Percentiles rank a stretch among this genome's conserved stretches.
phyloP scores from a whole-genome alignment of 768 basidiomycete genomes.

The Calocybe gangraenosa region DNA sequence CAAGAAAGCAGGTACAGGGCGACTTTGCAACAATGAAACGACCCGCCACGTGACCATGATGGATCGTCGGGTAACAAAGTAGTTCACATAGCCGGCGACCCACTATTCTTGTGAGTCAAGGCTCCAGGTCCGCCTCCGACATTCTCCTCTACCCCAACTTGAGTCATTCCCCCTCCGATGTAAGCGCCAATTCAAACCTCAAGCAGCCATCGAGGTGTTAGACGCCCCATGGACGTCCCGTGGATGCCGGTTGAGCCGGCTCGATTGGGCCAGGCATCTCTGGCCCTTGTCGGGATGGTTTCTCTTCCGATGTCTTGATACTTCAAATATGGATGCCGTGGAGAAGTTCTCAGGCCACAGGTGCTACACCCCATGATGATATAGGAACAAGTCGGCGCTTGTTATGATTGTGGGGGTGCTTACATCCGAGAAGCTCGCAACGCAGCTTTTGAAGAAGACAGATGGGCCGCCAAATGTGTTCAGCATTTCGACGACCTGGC shows the following conservation, averaged over 20 bases:
- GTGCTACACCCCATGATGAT: slow-evolving; percentile 1
- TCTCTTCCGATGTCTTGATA: slow-evolving; percentile 5
- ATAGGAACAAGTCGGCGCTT: not conserved
- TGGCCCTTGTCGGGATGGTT: slow-evolving; percentile 2
- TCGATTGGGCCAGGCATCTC: not conserved
- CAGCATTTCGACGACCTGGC: too few species aligned
- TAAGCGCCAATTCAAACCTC: not conserved
- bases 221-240: not conserved
- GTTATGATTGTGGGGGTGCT: too few species aligned
- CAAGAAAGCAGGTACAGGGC: too few species aligned
- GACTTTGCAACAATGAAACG: too few species aligned
- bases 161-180: not conserved
- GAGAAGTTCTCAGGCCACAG: not conserved
- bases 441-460: not conserved
- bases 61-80: too few species aligned
- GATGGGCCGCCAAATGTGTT: not conserved
- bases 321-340: not conserved
- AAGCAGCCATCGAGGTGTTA: too few species aligned
- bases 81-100: too few species aligned
- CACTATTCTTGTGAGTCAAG: too few species aligned
- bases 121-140: too few species aligned
- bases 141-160: not conserved
- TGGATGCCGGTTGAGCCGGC: slow-evolving; percentile 10
- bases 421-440: slow-evolving; percentile 8
- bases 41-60: too few species aligned